These are phyloP conservation scores for Calycina herbarum DNA, from an alignment of 2,329 filamentous ascomycete genomes.

Conservation along the genomic window DNA sequence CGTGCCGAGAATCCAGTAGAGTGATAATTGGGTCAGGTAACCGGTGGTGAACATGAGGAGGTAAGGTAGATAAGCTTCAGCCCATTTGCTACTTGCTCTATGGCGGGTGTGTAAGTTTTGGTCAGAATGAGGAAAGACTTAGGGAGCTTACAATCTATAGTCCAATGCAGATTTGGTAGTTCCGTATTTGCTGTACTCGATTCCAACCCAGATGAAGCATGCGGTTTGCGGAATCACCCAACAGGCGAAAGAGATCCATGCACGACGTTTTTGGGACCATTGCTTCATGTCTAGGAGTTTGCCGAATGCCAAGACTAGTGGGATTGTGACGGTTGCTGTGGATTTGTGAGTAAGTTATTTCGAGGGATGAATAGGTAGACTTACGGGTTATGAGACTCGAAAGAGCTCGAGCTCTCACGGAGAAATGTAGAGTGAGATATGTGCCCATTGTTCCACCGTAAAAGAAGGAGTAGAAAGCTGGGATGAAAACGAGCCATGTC, in stretches of 20 bases:
- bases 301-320: conserved; percentile 24
- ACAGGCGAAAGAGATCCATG: conserved; percentile 34
- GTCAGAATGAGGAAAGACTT: background rate
- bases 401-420: conserved; percentile 65
- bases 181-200: conserved; percentile 25
- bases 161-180: conserved; percentile 17
- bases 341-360: background rate
- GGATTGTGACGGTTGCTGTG: conserved; percentile 18
- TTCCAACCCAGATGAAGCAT: conserved; percentile 39
- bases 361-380: background rate
- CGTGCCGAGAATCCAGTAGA: conserved; percentile 43
- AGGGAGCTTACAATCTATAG: conserved; percentile 17
- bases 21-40: conserved; percentile 24
- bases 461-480: conserved; percentile 43
- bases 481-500: conserved; percentile 39
- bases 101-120: background rate
- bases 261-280: conserved; percentile 35
- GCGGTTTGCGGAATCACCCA: conserved; percentile 36
- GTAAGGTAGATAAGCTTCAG: conserved; percentile 26
- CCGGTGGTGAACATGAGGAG: conserved; percentile 24
- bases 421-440: conserved; percentile 62
- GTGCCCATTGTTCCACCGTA: conserved; percentile 42
- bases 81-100: conserved; percentile 13
- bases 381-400: conserved; percentile 38
- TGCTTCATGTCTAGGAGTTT: conserved; percentile 33